Conservation (phyloP, 352 stramenopile genomes). For the Globisporangium radiosum region DNA sequence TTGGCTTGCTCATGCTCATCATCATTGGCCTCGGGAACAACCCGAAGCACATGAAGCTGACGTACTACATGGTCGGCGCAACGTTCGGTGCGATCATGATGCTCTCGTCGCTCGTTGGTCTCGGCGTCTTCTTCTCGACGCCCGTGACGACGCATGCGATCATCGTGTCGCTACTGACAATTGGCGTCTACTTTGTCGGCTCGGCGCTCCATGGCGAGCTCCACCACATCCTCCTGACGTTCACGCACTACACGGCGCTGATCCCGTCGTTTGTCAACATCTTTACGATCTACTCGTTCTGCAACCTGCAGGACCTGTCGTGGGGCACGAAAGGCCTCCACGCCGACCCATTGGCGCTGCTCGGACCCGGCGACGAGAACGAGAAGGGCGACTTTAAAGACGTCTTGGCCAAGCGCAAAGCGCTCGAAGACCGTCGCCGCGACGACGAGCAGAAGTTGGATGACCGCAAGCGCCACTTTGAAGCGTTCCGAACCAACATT, state of each 20-base stretch:
- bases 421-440: conserved; percentile 57
- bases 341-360: conserved; percentile 35
- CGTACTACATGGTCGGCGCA: conserved; percentile 73
- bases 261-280: conserved; percentile 88
- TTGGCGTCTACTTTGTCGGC: conserved; percentile 83
- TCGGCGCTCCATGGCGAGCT: conserved; percentile 71
- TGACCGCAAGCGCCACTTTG: conserved; percentile 72
- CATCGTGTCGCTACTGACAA: conserved; percentile 54
- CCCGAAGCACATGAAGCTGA: conserved; percentile 84
- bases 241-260: conserved; percentile 83
- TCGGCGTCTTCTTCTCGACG: conserved; percentile 73
- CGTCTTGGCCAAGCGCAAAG: conserved; percentile 68
- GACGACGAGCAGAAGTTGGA: conserved; percentile 48
- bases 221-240: conserved; percentile 81
- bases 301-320: conserved; percentile 83
- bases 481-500: conserved; percentile 81
- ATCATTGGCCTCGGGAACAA: conserved; percentile 86
- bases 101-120: conserved; percentile 57
- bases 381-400: conserved; percentile 84
- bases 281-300: conserved; percentile 88
- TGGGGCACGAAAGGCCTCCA: conserved; percentile 80
- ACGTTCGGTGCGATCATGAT: conserved; percentile 78
- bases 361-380: conserved; percentile 37
- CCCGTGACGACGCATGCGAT: conserved; percentile 44
- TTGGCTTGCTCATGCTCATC: conserved; percentile 74